Conservation (phyloP, 1,284 basidiomycete genomes). For the Rhodotorula mucilaginosa region DNA sequence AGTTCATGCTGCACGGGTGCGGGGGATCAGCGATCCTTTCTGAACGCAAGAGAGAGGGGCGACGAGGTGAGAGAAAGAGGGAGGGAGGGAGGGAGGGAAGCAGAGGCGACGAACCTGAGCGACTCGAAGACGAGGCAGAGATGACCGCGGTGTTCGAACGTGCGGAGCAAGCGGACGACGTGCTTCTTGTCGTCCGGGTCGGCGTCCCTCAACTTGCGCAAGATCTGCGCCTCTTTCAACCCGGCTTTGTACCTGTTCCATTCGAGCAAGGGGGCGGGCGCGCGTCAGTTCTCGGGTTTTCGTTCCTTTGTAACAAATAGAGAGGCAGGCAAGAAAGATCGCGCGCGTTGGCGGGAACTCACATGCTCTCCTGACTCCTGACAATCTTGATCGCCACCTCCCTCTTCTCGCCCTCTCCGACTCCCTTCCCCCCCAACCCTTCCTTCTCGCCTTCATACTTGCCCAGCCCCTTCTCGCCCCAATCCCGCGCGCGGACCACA, state of each 20-base stretch:
- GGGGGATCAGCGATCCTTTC: constrained; percentile 1
- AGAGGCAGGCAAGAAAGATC: background rate
- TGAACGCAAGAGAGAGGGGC: constrained; percentile 1
- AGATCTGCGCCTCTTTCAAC: constrained; percentile 83
- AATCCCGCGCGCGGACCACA: constrained; percentile 84
- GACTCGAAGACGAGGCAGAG: constrained; percentile 95
- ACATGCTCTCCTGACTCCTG: constrained; percentile 95
- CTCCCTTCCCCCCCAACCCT: constrained; percentile 19
- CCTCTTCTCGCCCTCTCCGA: constrained; percentile 17
- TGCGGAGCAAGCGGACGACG: constrained; percentile 81
- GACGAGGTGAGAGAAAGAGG: background rate
- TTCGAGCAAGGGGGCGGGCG: background rate
- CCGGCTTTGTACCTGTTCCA: constrained; percentile 83
- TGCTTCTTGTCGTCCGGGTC: constrained; percentile 98
- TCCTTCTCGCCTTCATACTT: constrained; percentile 19
- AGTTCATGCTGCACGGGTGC: constrained; percentile 73
- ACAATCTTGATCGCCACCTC: constrained; percentile 99
- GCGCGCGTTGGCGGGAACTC: constrained; percentile 47
- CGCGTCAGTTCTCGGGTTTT: background rate
- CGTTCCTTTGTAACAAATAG: background rate
- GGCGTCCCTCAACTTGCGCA: constrained; percentile 78
- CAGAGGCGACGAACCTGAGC: constrained; percentile 63
- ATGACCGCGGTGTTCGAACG: constrained; percentile 96
- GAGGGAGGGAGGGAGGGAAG: no score
- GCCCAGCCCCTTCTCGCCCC: constrained; percentile 54